Percentiles rank a stretch among this genome's conserved stretches.
Conservation (phyloP, 2,329 filamentous ascomycete species). For the Aspergillus arachidicola region DNA sequence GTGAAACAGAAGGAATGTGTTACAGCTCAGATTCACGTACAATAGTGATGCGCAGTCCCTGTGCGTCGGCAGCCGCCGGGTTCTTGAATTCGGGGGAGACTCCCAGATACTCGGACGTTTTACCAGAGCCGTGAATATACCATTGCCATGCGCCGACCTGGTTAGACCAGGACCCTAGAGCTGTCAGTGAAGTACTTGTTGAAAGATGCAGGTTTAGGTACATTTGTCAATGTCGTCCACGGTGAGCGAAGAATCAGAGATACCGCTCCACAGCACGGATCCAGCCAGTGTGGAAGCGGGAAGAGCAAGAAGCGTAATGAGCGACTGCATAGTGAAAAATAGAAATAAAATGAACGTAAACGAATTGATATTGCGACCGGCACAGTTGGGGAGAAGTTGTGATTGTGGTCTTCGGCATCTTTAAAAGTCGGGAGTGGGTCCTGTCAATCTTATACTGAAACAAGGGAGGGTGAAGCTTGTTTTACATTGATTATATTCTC, state of each 20-base stretch:
- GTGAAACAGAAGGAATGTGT: background rate
- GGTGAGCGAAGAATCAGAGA: constrained; percentile 27
- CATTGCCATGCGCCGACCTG: constrained; percentile 73
- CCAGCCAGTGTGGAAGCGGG: constrained; percentile 21
- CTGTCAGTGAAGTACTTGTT: background rate
- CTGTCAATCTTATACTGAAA: background rate
- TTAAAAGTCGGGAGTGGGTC: background rate
- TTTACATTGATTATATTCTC: background rate
- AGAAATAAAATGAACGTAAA: background rate
- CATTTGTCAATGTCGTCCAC: constrained; percentile 31
- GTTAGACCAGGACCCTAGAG: constrained; percentile 65
- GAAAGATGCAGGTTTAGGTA: background rate
- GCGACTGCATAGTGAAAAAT: background rate
- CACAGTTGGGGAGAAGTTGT: background rate
- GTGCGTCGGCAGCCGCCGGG: constrained; percentile 63
- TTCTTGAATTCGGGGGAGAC: constrained; percentile 65
- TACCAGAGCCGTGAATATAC: constrained; percentile 69
- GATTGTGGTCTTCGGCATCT: background rate
- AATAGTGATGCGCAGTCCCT: constrained; percentile 71
- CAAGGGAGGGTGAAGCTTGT: background rate
- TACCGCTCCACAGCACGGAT: constrained; percentile 30
- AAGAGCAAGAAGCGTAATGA: constrained; percentile 3
- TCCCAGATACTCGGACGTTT: constrained; percentile 59
- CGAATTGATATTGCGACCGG: background rate
- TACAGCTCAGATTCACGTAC: constrained; percentile 38